Evolutionary conservation across 148 eudicot species (phyloP).

Genomic region (Fagopyrum homotropicum): DNA sequence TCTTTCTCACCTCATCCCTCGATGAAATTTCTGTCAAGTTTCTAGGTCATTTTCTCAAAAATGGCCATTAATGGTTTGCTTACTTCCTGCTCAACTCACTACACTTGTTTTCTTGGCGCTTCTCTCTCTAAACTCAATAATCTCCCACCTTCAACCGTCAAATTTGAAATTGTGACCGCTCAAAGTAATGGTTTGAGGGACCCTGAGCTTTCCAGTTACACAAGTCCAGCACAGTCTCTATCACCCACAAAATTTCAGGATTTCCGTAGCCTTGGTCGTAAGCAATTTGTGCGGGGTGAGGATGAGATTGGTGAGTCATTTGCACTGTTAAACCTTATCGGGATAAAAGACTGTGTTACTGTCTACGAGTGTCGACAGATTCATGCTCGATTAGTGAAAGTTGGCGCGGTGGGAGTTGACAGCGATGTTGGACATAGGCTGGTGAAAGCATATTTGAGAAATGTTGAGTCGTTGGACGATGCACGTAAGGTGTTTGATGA

Average conservation of each 20-base stretch:
- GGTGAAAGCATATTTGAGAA: slow-evolving; percentile 21
- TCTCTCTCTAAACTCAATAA: slow-evolving; percentile 3
- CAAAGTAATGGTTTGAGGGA: slow-evolving; percentile 6
- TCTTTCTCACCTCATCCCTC: neutral
- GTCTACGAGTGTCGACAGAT: slow-evolving; percentile 33
- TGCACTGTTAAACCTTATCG: neutral
- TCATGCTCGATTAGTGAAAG: slow-evolving; percentile 36
- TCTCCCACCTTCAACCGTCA: neutral
- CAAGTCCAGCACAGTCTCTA: neutral
- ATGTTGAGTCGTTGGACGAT: slow-evolving; percentile 31
- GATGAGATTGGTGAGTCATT: slow-evolving; percentile 1
- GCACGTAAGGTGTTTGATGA: slow-evolving; percentile 57
- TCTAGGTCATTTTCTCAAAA: slow-evolving; percentile 8
- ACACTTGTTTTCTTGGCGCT: slow-evolving; percentile 13
- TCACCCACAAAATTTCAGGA: neutral
- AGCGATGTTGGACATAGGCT: slow-evolving; percentile 33
- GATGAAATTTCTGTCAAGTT: neutral
- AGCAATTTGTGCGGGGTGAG: slow-evolving; percentile 6
- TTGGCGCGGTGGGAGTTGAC: slow-evolving; percentile 26
- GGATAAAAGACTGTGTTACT: neutral
- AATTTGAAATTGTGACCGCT: neutral
- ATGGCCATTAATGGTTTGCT: neutral
- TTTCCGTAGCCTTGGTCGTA: neutral
- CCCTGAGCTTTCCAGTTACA: neutral
- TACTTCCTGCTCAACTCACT: slow-evolving; percentile 7